Percentiles rank a stretch among this genome's conserved stretches.
Evolutionary conservation across 1,284 basidiomycete genomes (phyloP).

Genomic region (Tylopilus sp.): DNA sequence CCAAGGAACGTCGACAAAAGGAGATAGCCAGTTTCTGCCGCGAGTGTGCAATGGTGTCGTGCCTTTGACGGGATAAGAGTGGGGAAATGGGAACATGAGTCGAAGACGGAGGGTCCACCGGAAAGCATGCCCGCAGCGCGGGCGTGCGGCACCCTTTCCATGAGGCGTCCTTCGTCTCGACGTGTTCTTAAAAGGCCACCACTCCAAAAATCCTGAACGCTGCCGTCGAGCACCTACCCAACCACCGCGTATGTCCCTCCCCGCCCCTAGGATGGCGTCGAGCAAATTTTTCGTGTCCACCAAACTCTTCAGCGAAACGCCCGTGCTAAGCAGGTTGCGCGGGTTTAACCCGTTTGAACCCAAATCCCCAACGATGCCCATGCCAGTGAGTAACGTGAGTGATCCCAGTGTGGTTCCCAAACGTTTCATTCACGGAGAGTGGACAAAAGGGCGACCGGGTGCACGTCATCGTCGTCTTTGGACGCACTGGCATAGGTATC

Average conservation of each 20-base stretch:
- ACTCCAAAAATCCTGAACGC: slow-evolving; percentile 17
- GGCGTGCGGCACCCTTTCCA: slow-evolving; percentile 29
- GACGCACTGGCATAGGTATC: slow-evolving; percentile 33
- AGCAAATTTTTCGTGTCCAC: slow-evolving; percentile 20
- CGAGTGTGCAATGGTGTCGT: slow-evolving; percentile 1
- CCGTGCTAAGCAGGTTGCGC: slow-evolving; percentile 24
- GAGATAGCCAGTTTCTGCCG: slow-evolving; percentile 5
- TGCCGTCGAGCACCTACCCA: slow-evolving; percentile 19
- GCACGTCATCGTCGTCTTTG: slow-evolving; percentile 32
- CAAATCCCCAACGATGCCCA: slow-evolving; percentile 21
- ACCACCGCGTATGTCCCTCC: slow-evolving; percentile 12
- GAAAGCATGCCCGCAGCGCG: slow-evolving; percentile 21
- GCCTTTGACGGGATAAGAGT: slow-evolving; percentile 13
- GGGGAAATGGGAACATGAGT: slow-evolving; percentile 14
- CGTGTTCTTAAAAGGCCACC: slow-evolving; percentile 22
- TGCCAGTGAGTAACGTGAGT: slow-evolving; percentile 32
- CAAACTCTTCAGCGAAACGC: slow-evolving; percentile 25
- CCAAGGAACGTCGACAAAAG: not conserved
- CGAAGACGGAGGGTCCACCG: slow-evolving; percentile 8
- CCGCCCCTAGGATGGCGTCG: slow-evolving; percentile 23
- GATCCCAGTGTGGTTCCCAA: not conserved
- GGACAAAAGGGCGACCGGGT: slow-evolving; percentile 28
- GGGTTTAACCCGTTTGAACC: slow-evolving; percentile 27
- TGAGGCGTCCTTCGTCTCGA: slow-evolving; percentile 24
- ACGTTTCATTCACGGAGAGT: not conserved